A percentile compares a stretch with the other conserved stretches of the same genome.
These are phyloP conservation scores for Phytopythium vexans DNA, from an alignment of 352 stramenopile species.

Conservation along the genomic window DNA sequence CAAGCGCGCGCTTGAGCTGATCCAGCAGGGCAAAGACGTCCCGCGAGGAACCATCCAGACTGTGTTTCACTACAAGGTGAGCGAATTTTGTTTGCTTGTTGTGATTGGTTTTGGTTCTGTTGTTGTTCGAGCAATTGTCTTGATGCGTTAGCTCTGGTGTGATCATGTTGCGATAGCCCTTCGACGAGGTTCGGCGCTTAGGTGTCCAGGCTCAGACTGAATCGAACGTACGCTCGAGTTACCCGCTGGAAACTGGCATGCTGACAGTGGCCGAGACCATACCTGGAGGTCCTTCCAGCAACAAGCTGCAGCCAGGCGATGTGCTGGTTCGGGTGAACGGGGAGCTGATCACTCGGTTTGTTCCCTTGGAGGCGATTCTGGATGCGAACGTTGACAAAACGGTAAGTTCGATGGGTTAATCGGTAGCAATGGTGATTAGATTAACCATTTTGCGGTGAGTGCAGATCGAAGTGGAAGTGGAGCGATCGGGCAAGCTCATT, in stretches of 20 bases:
- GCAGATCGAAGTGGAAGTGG: conserved; percentile 77
- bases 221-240: conserved; percentile 66
- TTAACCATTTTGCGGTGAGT: not conserved
- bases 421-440: conserved; percentile 22
- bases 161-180: conserved; percentile 33
- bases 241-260: conserved; percentile 87
- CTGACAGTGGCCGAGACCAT: conserved; percentile 88
- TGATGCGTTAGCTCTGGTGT: not conserved
- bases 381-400: conserved; percentile 74
- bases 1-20: conserved; percentile 81
- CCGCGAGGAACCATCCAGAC: conserved; percentile 86
- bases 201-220: conserved; percentile 79
- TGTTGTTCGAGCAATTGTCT: not conserved
- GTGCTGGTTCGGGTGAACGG: conserved; percentile 85
- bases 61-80: conserved; percentile 85
- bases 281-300: conserved; percentile 67
- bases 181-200: conserved; percentile 87
- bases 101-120: not conserved
- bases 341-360: conserved; percentile 81
- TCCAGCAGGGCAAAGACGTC: conserved; percentile 68
- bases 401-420: conserved; percentile 19
- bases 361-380: conserved; percentile 78
- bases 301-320: conserved; percentile 86
- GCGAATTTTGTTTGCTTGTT: not conserved
- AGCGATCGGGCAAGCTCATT: conserved; percentile 73